These are phyloP conservation scores for Telopea speciosissima DNA, from an alignment of 177 flowering plant species.

Conservation along the genomic window DNA sequence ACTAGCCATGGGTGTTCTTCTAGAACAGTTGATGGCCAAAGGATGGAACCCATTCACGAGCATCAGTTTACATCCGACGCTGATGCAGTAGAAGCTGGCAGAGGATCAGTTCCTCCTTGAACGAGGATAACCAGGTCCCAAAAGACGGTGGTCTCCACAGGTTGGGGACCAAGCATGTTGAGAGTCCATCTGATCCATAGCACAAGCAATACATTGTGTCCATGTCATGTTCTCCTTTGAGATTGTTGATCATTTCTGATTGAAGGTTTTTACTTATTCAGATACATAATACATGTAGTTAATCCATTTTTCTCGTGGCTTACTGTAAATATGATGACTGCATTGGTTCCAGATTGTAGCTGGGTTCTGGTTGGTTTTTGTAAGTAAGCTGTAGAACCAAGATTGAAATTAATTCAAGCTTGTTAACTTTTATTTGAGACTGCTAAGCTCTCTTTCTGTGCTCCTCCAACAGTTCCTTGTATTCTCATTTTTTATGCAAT, in stretches of 20 bases:
- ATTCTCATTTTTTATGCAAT: no score
- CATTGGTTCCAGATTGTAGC: constrained; percentile 8
- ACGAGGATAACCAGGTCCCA: constrained; percentile 16
- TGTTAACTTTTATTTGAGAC: background rate
- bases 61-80: constrained; percentile 29
- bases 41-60: constrained; percentile 44
- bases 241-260: background rate
- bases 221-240: constrained; percentile 6
- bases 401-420: constrained; percentile 11
- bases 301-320: constrained; percentile 9
- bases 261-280: constrained; percentile 1
- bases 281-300: constrained; percentile 10
- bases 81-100: constrained; percentile 28
- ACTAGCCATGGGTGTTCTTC: constrained; percentile 31
- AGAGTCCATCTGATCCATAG: constrained; percentile 48
- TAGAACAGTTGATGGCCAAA: constrained; percentile 26
- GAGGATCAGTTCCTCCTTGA: constrained; percentile 19
- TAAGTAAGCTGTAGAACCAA: constrained; percentile 18
- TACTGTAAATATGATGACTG: constrained; percentile 32
- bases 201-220: background rate
- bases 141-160: constrained; percentile 18
- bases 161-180: constrained; percentile 37
- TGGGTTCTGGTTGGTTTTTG: constrained; percentile 22
- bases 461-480: no score
- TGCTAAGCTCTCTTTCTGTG: background rate